phyloP scores from a whole-genome alignment of 495 filamentous ascomycete species.

The Chlorociboria aeruginascens region DNA sequence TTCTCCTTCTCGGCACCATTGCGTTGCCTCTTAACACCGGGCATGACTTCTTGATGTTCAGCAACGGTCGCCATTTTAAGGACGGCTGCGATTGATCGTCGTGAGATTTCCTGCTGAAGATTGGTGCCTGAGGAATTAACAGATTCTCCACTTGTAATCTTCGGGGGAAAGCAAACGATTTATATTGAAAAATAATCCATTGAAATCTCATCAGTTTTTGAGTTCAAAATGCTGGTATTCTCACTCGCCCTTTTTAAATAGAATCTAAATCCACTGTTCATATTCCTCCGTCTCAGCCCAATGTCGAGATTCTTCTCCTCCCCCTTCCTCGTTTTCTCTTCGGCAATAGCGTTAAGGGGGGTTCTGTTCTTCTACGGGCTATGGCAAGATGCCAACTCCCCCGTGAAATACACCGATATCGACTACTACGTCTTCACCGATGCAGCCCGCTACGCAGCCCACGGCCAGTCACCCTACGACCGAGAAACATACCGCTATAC shows the following conservation, averaged over 20 bases:
- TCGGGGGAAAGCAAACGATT: no score
- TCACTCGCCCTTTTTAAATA: background rate
- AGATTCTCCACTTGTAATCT: background rate
- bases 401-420: slow-evolving; percentile 96
- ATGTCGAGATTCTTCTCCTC: slow-evolving; percentile 14
- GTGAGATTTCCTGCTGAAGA: no score
- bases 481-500: slow-evolving; percentile 97
- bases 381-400: slow-evolving; percentile 80
- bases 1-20: slow-evolving; percentile 24
- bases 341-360: slow-evolving; percentile 55
- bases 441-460: slow-evolving; percentile 66
- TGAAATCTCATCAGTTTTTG: no score
- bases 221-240: background rate
- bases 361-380: slow-evolving; percentile 73
- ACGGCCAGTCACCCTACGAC: slow-evolving; percentile 56
- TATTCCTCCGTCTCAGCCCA: slow-evolving; percentile 25
- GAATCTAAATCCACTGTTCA: background rate
- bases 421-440: slow-evolving; percentile 99
- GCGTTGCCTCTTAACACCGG: slow-evolving; percentile 19
- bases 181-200: no score
- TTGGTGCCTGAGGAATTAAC: no score
- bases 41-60: slow-evolving; percentile 12
- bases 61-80: no score
- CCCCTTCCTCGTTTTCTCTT: slow-evolving; percentile 41
- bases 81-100: no score